A percentile compares a stretch with the other conserved stretches of the same genome.
Conservation (phyloP, 2,329 filamentous ascomycete species). For the Dactylellina drechsleri region DNA sequence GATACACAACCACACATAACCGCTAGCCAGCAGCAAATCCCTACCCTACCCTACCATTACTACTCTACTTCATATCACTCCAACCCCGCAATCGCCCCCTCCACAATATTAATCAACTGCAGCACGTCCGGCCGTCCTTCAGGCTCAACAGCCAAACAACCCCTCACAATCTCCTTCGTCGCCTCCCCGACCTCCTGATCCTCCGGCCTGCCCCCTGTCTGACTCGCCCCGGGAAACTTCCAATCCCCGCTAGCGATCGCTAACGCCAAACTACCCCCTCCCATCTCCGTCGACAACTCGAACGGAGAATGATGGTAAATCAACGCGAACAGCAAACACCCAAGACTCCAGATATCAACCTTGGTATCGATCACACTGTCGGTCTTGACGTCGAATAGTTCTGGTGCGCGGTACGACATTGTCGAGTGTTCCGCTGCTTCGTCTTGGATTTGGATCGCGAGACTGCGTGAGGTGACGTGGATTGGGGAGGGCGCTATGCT, state of each 20-base stretch:
- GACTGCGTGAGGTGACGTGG: conserved; percentile 85
- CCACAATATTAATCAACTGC: conserved; percentile 81
- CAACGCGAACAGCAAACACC: conserved; percentile 97
- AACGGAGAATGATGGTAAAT: conserved; percentile 97
- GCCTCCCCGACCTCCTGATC: conserved; percentile 71
- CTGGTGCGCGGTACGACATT: conserved; percentile 97
- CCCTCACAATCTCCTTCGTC: conserved; percentile 86
- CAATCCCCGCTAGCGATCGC: conserved; percentile 79
- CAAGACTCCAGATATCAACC: conserved; percentile 96
- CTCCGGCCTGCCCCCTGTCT: conserved; percentile 70
- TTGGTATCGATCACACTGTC: conserved; percentile 92
- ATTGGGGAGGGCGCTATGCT: conserved; percentile 88
- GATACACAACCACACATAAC: too few species aligned
- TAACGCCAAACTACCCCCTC: conserved; percentile 79
- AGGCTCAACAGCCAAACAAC: conserved; percentile 86
- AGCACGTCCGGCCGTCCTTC: conserved; percentile 86
- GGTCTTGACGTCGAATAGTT: conserved; percentile 97
- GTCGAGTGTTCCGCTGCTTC: conserved; percentile 95
- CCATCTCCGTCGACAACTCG: conserved; percentile 94
- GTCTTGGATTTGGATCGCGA: conserved; percentile 92
- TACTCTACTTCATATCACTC: not conserved
- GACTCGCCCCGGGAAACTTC: conserved; percentile 91
- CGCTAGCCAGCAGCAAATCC: too few species aligned
- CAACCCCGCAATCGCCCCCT: conserved; percentile 66
- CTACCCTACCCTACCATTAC: too few species aligned